Conservation (phyloP, 2,329 filamentous ascomycete species). For the Lasiodiplodia sp. region DNA sequence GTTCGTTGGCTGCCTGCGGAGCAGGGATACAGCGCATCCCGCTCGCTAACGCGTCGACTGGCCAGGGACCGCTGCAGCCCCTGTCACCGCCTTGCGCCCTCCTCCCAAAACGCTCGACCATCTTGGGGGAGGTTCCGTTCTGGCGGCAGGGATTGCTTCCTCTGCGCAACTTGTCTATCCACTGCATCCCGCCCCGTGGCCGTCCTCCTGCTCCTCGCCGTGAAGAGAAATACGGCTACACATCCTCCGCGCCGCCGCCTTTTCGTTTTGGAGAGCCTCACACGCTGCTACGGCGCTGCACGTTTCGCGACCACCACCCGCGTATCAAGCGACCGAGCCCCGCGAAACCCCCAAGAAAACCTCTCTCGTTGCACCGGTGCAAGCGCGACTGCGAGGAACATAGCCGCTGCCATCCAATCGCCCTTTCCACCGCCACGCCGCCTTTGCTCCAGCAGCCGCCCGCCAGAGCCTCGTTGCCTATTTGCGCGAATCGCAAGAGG, state of each 20-base stretch:
- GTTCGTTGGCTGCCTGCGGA: slow-evolving; percentile 18
- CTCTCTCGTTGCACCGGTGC: neutral
- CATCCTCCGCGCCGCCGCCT: too few species aligned
- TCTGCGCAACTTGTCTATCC: slow-evolving; percentile 1
- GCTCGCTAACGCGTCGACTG: slow-evolving; percentile 26
- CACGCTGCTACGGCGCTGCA: slow-evolving; percentile 28
- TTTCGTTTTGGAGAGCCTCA: slow-evolving; percentile 11
- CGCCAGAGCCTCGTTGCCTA: neutral
- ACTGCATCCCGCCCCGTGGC: slow-evolving; percentile 22
- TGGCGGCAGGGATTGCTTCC: slow-evolving; percentile 31
- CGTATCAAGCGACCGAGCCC: slow-evolving; percentile 14
- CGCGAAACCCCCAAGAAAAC: neutral
- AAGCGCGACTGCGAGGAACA: slow-evolving; percentile 1
- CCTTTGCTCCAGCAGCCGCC: slow-evolving; percentile 15
- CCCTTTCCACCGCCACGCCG: neutral
- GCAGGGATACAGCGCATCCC: slow-evolving; percentile 21
- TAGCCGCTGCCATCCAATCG: slow-evolving; percentile 12
- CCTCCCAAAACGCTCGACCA: slow-evolving; percentile 2
- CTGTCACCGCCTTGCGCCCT: slow-evolving; percentile 27
- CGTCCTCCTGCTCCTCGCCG: slow-evolving; percentile 1
- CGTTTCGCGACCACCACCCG: slow-evolving; percentile 22
- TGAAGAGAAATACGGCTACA: slow-evolving; percentile 1
- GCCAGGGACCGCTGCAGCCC: slow-evolving; percentile 27
- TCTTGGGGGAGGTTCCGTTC: neutral
- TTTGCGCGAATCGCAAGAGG: neutral